Conservation (phyloP, 331 rosid genomes). For the Malus hybrid region DNA sequence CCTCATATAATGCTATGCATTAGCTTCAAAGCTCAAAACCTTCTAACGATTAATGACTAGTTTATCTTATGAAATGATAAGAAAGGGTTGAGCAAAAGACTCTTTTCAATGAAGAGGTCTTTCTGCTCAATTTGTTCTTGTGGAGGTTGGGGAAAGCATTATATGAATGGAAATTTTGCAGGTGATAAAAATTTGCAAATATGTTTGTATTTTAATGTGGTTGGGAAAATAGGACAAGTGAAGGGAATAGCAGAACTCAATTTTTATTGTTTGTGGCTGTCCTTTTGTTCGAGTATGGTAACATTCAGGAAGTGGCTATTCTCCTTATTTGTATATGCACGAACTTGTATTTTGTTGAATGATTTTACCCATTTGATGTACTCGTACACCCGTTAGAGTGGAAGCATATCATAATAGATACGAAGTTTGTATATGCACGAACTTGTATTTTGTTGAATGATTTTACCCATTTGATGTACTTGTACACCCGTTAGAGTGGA, state of each 20-base stretch:
- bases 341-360: not conserved
- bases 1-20: not conserved
- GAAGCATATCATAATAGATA: not conserved
- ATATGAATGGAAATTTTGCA: too few relatives aligned
- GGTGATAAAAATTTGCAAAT: too few relatives aligned
- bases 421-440: not conserved
- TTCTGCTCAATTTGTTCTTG: not conserved
- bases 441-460: not conserved
- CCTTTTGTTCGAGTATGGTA: not conserved
- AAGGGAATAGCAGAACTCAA: not conserved
- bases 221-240: too few relatives aligned
- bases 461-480: not conserved
- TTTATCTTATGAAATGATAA: not conserved
- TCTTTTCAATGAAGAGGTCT: not conserved
- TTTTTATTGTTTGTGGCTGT: not conserved
- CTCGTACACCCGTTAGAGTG: not conserved
- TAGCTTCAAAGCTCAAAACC: not conserved
- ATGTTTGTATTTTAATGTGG: too few relatives aligned
- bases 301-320: not conserved
- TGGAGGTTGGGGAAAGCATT: not conserved
- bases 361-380: not conserved
- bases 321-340: not conserved
- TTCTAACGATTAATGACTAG: not conserved
- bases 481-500: not conserved
- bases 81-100: not conserved